Percentiles rank a stretch among this genome's conserved stretches.
Conservation (phyloP, 306 rosid genomes). For the Prunus persica region Prunus_persica_NCBIv2 NC_034011.1:19570501-19571000, state of each 20-base stretch:
- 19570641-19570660: neutral
- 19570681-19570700: neutral
- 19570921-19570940: neutral
- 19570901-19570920: neutral
- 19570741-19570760: neutral
- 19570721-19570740: neutral
- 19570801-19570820: neutral
- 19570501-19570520: neutral
- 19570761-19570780: neutral
- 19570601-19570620: neutral
- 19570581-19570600: neutral
- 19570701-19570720: neutral
- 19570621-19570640: neutral
- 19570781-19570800: neutral
- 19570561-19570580: neutral
- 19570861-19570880: neutral
- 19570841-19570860: neutral
- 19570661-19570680: neutral
- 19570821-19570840: neutral
- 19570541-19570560: neutral
- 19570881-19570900: neutral
- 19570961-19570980: neutral
- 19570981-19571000: slow-evolving; percentile 43
- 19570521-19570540: neutral
- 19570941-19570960: neutral